Conservation (phyloP, 2,329 filamentous ascomycete genomes). For the Aureobasidium namibiae region DNA sequence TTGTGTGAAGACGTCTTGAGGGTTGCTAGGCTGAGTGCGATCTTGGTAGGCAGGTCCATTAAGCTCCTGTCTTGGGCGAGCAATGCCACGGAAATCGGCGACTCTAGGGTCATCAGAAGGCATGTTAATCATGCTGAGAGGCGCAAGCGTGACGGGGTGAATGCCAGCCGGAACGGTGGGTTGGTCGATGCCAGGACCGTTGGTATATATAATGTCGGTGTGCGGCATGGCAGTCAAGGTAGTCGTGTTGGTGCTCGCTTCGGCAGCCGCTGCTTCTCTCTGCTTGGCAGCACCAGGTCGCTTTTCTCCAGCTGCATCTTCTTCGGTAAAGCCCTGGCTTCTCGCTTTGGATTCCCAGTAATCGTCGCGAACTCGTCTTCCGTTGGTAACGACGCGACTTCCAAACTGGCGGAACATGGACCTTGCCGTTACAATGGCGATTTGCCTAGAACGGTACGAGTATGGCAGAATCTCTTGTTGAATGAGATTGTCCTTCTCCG, state of each 20-base stretch:
- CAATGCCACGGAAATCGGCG: slow-evolving; percentile 75
- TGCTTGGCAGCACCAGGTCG: slow-evolving; percentile 84
- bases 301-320: slow-evolving; percentile 92
- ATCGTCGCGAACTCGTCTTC: slow-evolving; percentile 86
- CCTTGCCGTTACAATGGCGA: slow-evolving; percentile 91
- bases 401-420: slow-evolving; percentile 99
- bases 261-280: slow-evolving; percentile 67
- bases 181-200: slow-evolving; percentile 30
- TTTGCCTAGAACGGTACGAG: slow-evolving; percentile 95
- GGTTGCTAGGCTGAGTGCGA: slow-evolving; percentile 65
- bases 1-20: slow-evolving; percentile 74
- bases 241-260: slow-evolving; percentile 46
- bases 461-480: slow-evolving; percentile 92
- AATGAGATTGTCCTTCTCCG: slow-evolving; percentile 94
- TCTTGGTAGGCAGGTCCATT: slow-evolving; percentile 83
- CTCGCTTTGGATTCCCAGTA: slow-evolving; percentile 97
- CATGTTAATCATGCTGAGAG: slow-evolving; percentile 77
- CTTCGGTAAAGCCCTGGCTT: slow-evolving; percentile 97
- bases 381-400: slow-evolving; percentile 83
- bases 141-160: slow-evolving; percentile 60
- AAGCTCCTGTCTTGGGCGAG: slow-evolving; percentile 82
- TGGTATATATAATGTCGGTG: slow-evolving; percentile 82
- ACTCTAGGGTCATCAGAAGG: slow-evolving; percentile 70
- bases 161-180: slow-evolving; percentile 49
- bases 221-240: slow-evolving; percentile 59